Evolutionary conservation across 768 basidiomycete genomes (phyloP), one percentile per base, ranked within the genome.

Genomic region (Suillus variegatus): DNA sequence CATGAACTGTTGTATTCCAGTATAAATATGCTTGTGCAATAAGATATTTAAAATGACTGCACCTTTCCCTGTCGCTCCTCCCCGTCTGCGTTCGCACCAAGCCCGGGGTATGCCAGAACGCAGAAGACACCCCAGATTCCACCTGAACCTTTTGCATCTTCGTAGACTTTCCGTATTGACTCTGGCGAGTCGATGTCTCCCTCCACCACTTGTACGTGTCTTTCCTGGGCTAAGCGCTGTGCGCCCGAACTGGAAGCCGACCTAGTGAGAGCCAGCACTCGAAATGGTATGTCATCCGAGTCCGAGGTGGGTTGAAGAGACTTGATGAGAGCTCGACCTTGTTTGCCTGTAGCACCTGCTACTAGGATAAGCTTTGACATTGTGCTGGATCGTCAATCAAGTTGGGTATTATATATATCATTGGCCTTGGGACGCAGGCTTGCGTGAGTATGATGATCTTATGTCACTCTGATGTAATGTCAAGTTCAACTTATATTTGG

Each of bases 41-140:
- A 55, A 25, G 2, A 14, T 25, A 3, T 64, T 44, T 25, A 22
- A 20, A 54, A 55, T 9, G 4, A 65, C 12, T 16, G 43, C 43
- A 80, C 81, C 72, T 77, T 81, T 20, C 81, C 81, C 62, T 81
- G 81, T 35, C 67, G 71, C 65, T 78, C 78, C 57, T 81, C 79
- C 4, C 76, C 79, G 40, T 79, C 76, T 13, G 77, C 78, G 62
- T 76, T 75, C 4, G 76, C 79, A 18, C 81, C 80, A 16, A 82
- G 75, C 13, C 81, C 81, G 0, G 81, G 80, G 64, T 75, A 82
- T 8, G 76, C 77, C 1, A 81, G 72, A 36, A 76, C 77, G 38
- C 76, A 75, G 63, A 77, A 81, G 4, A 82, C 80, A 13, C 80
- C 81, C 77, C 77, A 82, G 12, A 81, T 68, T 0, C 73, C 76